Evolutionary conservation across 352 stramenopile species (phyloP).

Genomic region (Globisporangium paroecandrum): DNA sequence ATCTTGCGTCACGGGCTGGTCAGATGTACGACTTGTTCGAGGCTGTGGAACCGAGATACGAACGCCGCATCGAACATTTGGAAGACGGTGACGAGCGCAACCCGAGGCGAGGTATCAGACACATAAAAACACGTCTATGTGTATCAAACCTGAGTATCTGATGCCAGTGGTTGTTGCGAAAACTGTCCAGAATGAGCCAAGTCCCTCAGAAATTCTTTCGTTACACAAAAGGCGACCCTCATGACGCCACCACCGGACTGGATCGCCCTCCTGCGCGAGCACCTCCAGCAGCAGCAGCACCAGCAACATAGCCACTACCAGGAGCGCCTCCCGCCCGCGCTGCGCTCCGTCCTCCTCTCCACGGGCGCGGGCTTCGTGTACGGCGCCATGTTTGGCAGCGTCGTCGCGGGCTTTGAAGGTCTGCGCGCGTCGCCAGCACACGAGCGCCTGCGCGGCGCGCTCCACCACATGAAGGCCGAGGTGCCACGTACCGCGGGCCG

Average conservation of each 20-base stretch:
- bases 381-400: conserved; percentile 35
- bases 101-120: too few relatives aligned
- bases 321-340: not conserved
- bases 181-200: too few relatives aligned
- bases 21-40: too few relatives aligned
- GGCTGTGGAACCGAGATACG: too few relatives aligned
- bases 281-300: not conserved
- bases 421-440: conserved; percentile 29
- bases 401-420: conserved; percentile 29
- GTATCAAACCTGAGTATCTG: too few relatives aligned
- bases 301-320: not conserved
- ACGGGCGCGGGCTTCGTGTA: conserved; percentile 39
- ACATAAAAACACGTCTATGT: too few relatives aligned
- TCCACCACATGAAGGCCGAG: conserved; percentile 32
- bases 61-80: too few relatives aligned
- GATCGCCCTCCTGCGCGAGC: not conserved
- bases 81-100: too few relatives aligned
- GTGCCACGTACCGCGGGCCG: conserved; percentile 36
- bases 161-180: too few relatives aligned
- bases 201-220: too few relatives aligned
- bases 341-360: conserved; percentile 21
- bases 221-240: not conserved
- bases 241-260: not conserved
- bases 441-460: conserved; percentile 25
- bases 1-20: too few relatives aligned